Evolutionary conservation across 2,329 filamentous ascomycete genomes (phyloP).

Genomic region (Monosporascus sp.): DNA sequence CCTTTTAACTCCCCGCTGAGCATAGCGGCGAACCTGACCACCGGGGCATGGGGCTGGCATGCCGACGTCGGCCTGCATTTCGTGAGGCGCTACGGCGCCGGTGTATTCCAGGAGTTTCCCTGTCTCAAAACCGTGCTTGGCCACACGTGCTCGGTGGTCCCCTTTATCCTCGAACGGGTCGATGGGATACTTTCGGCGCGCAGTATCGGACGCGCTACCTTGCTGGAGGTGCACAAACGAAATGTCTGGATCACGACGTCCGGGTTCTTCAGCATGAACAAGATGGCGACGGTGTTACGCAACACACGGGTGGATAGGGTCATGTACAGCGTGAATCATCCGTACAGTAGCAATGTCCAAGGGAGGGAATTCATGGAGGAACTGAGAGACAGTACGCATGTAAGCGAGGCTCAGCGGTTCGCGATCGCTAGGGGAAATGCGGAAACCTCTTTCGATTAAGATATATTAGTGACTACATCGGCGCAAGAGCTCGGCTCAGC

Average conservation of each 20-base stretch:
- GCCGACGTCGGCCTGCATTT: slow-evolving; percentile 30
- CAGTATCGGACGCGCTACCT: background rate
- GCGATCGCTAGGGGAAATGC: background rate
- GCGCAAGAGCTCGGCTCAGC: too few species aligned
- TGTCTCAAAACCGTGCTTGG: slow-evolving; percentile 34
- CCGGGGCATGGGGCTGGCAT: slow-evolving; percentile 31
- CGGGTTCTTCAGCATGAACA: background rate
- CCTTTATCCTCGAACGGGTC: slow-evolving; percentile 48
- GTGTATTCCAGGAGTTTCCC: slow-evolving; percentile 31
- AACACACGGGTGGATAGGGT: background rate
- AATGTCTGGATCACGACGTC: background rate
- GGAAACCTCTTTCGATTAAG: background rate
- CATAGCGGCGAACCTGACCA: slow-evolving; percentile 10
- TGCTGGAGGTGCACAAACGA: background rate
- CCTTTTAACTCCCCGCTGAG: slow-evolving; percentile 25
- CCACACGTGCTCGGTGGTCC: slow-evolving; percentile 42
- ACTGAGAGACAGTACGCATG: background rate
- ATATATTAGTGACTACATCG: background rate
- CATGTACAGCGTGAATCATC: background rate
- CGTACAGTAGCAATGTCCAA: background rate
- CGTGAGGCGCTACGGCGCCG: slow-evolving; percentile 20
- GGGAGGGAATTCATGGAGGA: background rate
- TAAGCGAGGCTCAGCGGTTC: background rate
- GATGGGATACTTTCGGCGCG: background rate
- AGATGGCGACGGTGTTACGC: background rate